Percentiles rank a stretch among this genome's conserved stretches.
Conservation (phyloP, 441 rosid genomes). For the Pelargonium citronellum region DNA sequence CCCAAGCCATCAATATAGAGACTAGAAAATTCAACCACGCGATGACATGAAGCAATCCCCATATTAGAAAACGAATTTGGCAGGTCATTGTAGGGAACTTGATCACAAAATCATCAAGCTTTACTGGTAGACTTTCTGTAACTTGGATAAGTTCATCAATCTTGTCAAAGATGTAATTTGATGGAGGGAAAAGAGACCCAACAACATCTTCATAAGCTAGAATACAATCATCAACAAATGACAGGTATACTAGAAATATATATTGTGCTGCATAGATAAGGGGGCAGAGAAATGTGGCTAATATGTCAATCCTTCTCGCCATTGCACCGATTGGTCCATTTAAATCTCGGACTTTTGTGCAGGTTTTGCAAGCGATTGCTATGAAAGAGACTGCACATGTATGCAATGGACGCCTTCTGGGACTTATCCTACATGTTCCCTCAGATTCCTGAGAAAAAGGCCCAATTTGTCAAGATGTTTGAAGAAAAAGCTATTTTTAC, state of each 20-base stretch:
- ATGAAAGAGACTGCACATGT: constrained; percentile 40
- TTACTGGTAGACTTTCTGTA: constrained; percentile 44
- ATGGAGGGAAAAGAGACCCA: constrained; percentile 49
- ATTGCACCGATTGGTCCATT: constrained; percentile 31
- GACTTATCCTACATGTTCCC: constrained; percentile 19
- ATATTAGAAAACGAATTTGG: constrained; percentile 32
- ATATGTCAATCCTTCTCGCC: constrained; percentile 21
- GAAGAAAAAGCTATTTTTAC: not conserved
- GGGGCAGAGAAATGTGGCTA: constrained; percentile 21
- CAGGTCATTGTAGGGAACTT: constrained; percentile 30
- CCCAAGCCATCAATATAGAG: constrained; percentile 27
- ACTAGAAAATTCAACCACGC: constrained; percentile 36
- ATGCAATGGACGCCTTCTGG: constrained; percentile 56
- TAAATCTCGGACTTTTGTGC: constrained; percentile 27
- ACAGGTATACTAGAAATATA: constrained; percentile 32
- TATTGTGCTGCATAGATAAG: constrained; percentile 28
- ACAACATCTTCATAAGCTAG: constrained; percentile 31
- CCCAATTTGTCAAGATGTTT: not conserved
- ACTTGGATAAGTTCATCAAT: constrained; percentile 31
- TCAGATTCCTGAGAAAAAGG: constrained; percentile 25
- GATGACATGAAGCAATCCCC: constrained; percentile 26
- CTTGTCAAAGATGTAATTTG: constrained; percentile 34
- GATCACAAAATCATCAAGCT: constrained; percentile 31
- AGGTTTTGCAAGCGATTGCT: constrained; percentile 30
- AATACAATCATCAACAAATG: constrained; percentile 41